Percentiles rank a stretch among this genome's conserved stretches.
These are phyloP conservation scores for Citrus trifoliata DNA, from an alignment of 345 rosid species.

Conservation along the genomic window DNA sequence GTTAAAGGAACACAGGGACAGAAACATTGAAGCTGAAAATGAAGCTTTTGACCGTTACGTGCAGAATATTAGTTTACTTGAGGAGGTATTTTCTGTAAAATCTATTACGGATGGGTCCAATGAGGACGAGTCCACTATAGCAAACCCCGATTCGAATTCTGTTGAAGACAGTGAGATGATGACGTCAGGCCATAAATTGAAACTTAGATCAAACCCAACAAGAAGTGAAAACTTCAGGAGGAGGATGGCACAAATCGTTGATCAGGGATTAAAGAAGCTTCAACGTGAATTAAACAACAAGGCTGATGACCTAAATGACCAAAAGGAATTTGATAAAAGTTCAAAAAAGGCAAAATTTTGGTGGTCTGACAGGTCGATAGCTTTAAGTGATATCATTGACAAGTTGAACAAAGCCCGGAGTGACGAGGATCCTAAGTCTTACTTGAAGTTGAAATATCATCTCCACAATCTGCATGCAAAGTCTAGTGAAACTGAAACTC, in stretches of 20 bases:
- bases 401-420: conserved; percentile 76
- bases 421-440: conserved; percentile 75
- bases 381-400: conserved; percentile 55
- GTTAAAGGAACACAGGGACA: conserved; percentile 70
- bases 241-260: conserved; percentile 51
- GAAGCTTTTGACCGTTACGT: conserved; percentile 84
- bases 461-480: conserved; percentile 17
- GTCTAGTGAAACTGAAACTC: conserved; percentile 20
- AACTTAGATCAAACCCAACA: conserved; percentile 41
- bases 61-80: conserved; percentile 66
- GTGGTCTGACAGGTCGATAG: conserved; percentile 48
- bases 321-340: conserved; percentile 29
- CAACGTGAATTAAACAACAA: conserved; percentile 22
- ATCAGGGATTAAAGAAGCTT: conserved; percentile 62
- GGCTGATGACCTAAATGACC: conserved; percentile 20
- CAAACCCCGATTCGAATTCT: conserved; percentile 20
- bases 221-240: conserved; percentile 53
- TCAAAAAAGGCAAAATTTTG: conserved; percentile 30
- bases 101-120: conserved; percentile 34
- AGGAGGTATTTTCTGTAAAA: conserved; percentile 65
- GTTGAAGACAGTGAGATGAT: conserved; percentile 26
- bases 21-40: conserved; percentile 71
- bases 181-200: conserved; percentile 41
- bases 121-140: conserved; percentile 23
- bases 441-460: conserved; percentile 60